Base-by-base conservation (phyloP, 106 monocot genomes). In the Gastrodia elata region DNA sequence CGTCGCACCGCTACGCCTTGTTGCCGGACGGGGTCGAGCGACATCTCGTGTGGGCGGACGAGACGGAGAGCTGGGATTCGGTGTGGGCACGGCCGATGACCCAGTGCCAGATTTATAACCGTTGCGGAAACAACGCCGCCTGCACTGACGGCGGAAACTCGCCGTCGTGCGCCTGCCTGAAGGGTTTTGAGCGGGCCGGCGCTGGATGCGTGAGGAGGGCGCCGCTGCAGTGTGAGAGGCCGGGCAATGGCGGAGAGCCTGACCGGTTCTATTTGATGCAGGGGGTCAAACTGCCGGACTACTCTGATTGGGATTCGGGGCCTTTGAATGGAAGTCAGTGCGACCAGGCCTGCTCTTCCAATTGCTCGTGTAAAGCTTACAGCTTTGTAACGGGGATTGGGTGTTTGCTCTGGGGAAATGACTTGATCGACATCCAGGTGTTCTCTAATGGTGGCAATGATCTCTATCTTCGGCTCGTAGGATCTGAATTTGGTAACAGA, bases 241-340 rank as follows among this genome's bases (percentile, higher is more conserved):
- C 24, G 6, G 7, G 9, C 68, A 11, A 16, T n/a, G 18, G 9
- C 0, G 33, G 1, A 39, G 1, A 0, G 9, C 48, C 22, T 4
- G 83, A 83, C 41, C 52, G 70, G 27, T 83, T 83, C 46, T 83
- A 40, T 35, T 41, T 36, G 39, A 13, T 79, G 27, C 18, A 67
- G 20, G 43, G 72, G 7, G 75, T 79, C 65, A 83, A 79, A 39
- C 42, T 83, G 41, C 83, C 83, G 24, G 83, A 79, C 42, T 26
- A n/a, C n/a, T n/a, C n/a, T n/a, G n/a, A n/a, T n/a, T n/a, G n/a
- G n/a, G n/a, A n/a, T n/a, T n/a, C n/a, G n/a, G n/a, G n/a, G n/a
- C n/a, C n/a, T n/a, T n/a, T n/a, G n/a, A n/a, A n/a, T n/a, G n/a
- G n/a, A n/a, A n/a, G n/a, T n/a, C n/a, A n/a, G n/a, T n/a, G n/a